Evolutionary conservation across 2,329 filamentous ascomycete species (phyloP).

Genomic region (Ophiognomonia clavigignenti-juglandacearum): DNA sequence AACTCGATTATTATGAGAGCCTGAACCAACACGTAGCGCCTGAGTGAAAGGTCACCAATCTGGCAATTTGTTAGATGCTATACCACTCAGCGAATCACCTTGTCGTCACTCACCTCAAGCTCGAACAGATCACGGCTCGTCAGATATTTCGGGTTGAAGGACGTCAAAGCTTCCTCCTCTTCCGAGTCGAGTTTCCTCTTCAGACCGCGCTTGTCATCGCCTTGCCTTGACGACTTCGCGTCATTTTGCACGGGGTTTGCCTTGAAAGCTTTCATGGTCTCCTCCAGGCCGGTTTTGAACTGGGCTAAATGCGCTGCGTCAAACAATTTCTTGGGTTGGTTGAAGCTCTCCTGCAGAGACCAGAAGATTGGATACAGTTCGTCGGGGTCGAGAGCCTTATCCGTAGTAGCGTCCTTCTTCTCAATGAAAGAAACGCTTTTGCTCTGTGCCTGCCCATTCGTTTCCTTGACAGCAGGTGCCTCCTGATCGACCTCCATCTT

Average conservation of each 20-base stretch:
- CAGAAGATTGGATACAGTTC: slow-evolving; percentile 88
- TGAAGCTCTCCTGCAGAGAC: slow-evolving; percentile 88
- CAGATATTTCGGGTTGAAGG: slow-evolving; percentile 95
- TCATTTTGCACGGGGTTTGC: slow-evolving; percentile 45
- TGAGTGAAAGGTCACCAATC: slow-evolving; percentile 91
- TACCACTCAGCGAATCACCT: too few species aligned
- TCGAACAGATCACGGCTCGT: slow-evolving; percentile 97
- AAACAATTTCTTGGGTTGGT: slow-evolving; percentile 81
- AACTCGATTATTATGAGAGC: slow-evolving; percentile 94
- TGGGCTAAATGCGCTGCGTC: slow-evolving; percentile 65
- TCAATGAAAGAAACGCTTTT: slow-evolving; percentile 42
- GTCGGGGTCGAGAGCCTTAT: slow-evolving; percentile 60
- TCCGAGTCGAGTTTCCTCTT: slow-evolving; percentile 67
- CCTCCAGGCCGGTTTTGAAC: slow-evolving; percentile 74
- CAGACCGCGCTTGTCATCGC: slow-evolving; percentile 59
- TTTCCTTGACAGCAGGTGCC: slow-evolving; percentile 29
- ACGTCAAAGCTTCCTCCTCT: slow-evolving; percentile 61
- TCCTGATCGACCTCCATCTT: slow-evolving; percentile 65
- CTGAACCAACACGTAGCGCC: slow-evolving; percentile 91
- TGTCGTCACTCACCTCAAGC: slow-evolving; percentile 68
- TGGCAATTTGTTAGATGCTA: too few species aligned
- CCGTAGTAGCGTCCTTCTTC: slow-evolving; percentile 35
- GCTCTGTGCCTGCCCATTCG: slow-evolving; percentile 27
- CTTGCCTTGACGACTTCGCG: slow-evolving; percentile 42
- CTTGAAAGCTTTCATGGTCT: slow-evolving; percentile 53